These are phyloP conservation scores for Exophiala mesophila DNA, from an alignment of 2,329 filamentous ascomycete genomes.

Conservation along the genomic window DNA sequence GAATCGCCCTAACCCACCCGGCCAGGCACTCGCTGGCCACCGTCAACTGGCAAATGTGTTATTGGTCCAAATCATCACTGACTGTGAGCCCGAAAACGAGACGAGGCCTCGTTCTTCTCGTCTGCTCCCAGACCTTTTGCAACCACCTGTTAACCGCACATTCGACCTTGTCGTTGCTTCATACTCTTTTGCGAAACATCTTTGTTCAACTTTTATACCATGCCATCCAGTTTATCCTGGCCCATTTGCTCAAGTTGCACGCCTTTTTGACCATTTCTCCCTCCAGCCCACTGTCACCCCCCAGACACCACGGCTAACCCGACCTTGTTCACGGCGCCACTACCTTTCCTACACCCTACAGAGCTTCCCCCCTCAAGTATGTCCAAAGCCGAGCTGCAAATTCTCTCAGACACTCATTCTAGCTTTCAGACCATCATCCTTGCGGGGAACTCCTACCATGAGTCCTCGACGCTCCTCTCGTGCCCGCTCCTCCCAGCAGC, in stretches of 20 bases:
- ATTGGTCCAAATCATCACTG: not conserved
- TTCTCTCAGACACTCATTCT: not conserved
- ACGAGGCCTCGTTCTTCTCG: not conserved
- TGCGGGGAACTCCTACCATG: slow-evolving; percentile 36
- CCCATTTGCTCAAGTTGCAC: not conserved
- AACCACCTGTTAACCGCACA: not conserved
- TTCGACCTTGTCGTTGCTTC: not conserved
- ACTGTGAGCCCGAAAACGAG: not conserved
- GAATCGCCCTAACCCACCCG: not conserved
- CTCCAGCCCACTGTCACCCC: not conserved
- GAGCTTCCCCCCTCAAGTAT: too few relatives aligned
- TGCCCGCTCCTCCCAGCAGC: slow-evolving; percentile 71
- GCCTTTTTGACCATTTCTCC: not conserved
- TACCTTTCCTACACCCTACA: too few relatives aligned
- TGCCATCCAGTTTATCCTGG: not conserved
- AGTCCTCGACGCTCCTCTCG: slow-evolving; percentile 85
- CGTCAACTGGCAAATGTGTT: not conserved
- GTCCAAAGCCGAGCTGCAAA: too few relatives aligned
- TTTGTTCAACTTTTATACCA: not conserved
- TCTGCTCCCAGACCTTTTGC: not conserved
- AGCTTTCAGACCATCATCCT: not conserved
- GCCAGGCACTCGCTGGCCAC: not conserved
- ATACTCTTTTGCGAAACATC: not conserved
- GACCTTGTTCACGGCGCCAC: too few relatives aligned
- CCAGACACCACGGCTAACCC: not conserved